A percentile compares a stretch with the other conserved stretches of the same genome.
These are phyloP conservation scores for Pyrenopolyporus hunteri DNA, from an alignment of 495 filamentous ascomycete genomes.

Conservation along the genomic window DNA sequence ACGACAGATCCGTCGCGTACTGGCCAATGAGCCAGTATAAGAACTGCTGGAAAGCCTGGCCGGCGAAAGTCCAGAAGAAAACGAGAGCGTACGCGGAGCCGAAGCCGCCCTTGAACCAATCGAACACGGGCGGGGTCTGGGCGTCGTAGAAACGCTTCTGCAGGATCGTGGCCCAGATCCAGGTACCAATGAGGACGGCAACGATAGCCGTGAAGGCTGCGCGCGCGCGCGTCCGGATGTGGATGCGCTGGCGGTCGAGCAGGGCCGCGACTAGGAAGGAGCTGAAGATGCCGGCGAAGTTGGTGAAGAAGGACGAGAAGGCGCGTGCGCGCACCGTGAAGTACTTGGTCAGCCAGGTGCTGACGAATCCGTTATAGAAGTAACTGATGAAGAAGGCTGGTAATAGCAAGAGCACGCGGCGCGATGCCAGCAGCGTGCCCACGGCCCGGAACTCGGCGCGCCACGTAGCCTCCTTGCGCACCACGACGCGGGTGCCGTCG, in stretches of 20 bases:
- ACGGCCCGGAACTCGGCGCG: conserved; percentile 40
- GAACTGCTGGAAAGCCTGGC: conserved; percentile 45
- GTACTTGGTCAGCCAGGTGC: conserved; percentile 43
- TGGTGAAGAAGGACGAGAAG: conserved; percentile 43
- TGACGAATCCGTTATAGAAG: conserved; percentile 47
- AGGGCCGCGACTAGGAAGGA: conserved; percentile 41
- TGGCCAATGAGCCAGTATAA: conserved; percentile 44
- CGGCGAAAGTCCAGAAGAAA: conserved; percentile 46
- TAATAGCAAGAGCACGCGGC: conserved; percentile 39
- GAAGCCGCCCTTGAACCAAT: conserved; percentile 43
- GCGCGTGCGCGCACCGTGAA: conserved; percentile 46
- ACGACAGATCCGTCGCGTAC: conserved; percentile 41
- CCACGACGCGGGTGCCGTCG: conserved; percentile 35
- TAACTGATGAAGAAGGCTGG: conserved; percentile 46
- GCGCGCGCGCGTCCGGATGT: conserved; percentile 39
- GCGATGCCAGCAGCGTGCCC: conserved; percentile 22
- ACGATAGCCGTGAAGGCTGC: conserved; percentile 37
- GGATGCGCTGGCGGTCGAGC: conserved; percentile 38
- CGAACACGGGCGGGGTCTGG: conserved; percentile 33
- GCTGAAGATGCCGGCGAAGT: conserved; percentile 45
- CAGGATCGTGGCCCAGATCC: conserved; percentile 43
- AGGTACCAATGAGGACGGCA: conserved; percentile 39
- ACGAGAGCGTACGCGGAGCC: conserved; percentile 40
- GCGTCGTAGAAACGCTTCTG: conserved; percentile 41
- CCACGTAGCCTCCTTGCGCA: conserved; percentile 41